Evolutionary conservation across 257 asterid species (phyloP), one percentile per base, ranked within the genome.

Genomic region (Solanum medicagineum): DNA sequence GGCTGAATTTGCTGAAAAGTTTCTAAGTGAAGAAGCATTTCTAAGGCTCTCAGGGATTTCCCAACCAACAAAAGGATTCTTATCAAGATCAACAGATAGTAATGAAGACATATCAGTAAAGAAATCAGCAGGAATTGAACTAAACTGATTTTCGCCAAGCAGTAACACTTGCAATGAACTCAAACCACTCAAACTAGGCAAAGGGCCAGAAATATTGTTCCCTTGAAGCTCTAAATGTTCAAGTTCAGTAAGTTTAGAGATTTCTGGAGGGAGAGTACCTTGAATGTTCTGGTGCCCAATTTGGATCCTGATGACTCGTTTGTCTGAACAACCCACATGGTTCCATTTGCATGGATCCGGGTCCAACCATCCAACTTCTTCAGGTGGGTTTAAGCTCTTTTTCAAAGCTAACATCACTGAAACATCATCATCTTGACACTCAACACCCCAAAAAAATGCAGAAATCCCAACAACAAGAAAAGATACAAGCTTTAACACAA

Each of bases 331-430:
- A 65, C 70, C 87, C 19, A 95, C 92, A 42, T 85, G 93, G 66
- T 5, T 53, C 99, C 99, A 95, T 71, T 92, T 91, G 68, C 98
- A 95, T 22, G 97, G 96, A 91, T 95, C 98, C 89, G 94, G 94
- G 93, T 90, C 97, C 79, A 93, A 87, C 99, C 98, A 95, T 1
- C 89, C 86, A 6, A 93, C 86, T 9, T 71, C 90, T 36, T 83
- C 87, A 6, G 94, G 93, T 60, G 93, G 86, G 79, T 87, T 94
- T 44, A 95, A 88, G 91, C 92, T 91, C 83, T 91, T 92, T 90
- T 89, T 93, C 87, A 95, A 95, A 45, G 92, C 96, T 45, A 92
- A 81, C 98, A 95, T 94, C 36, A 89, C 96, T 2, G 93, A 47
- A 10, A 92, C 92, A 70, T 95, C 97, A 59, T 86, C 92, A 77